A percentile compares a stretch with the other conserved stretches of the same genome.
phyloP scores from a whole-genome alignment of 2,329 filamentous ascomycete genomes.

The Xylariaceae sp. region DNA sequence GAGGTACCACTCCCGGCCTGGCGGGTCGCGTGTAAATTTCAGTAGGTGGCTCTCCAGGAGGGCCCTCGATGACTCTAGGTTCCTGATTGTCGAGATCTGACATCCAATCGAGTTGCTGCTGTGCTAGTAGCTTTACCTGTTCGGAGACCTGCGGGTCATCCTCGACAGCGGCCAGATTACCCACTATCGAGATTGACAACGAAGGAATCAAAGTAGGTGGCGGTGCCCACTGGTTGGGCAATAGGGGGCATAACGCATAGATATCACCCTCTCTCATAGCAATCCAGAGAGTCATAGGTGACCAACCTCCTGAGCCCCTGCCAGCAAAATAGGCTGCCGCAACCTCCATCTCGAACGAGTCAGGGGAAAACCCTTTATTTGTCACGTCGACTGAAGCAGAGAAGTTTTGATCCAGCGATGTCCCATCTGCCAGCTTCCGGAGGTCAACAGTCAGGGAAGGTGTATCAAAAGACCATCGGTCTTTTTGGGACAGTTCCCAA shows the following conservation, averaged over 20 bases:
- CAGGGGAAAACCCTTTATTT: conserved; percentile 80
- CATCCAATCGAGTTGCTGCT: conserved; percentile 66
- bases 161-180: conserved; percentile 61
- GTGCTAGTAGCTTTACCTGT: conserved; percentile 51
- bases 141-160: conserved; percentile 52
- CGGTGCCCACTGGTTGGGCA: conserved; percentile 82
- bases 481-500: conserved; percentile 83
- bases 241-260: conserved; percentile 85
- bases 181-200: conserved; percentile 76
- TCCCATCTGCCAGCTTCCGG: conserved; percentile 82
- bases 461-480: conserved; percentile 82
- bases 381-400: conserved; percentile 68
- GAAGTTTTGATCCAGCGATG: conserved; percentile 77
- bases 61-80: conserved; percentile 48
- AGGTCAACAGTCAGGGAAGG: conserved; percentile 82
- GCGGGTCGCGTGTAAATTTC: conserved; percentile 56
- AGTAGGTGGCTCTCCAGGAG: conserved; percentile 42
- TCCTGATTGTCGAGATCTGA: conserved; percentile 61
- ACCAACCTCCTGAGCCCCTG: conserved; percentile 74
- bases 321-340: conserved; percentile 77
- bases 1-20: conserved; percentile 54
- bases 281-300: conserved; percentile 92
- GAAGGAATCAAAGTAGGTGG: conserved; percentile 74
- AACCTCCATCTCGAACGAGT: conserved; percentile 90
- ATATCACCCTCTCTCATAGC: conserved; percentile 93